Base-by-base conservation (phyloP, 148 eudicot species). In the Euryodendron excelsum region DNA sequence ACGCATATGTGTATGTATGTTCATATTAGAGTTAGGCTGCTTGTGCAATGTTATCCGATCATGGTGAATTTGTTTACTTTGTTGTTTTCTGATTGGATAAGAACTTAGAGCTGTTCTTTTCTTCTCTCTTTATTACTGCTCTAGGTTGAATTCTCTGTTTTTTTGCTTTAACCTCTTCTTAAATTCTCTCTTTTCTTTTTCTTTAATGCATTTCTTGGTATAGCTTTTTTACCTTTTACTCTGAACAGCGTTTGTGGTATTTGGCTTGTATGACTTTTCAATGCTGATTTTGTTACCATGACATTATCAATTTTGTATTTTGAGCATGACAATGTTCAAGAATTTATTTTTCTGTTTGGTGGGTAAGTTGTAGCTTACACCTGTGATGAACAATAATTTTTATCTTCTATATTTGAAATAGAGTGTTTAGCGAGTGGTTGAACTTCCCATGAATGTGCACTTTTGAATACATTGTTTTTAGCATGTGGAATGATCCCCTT, bases 381-480 rank as follows among this genome's bases (percentile, higher is more conserved):
- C 36, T 47, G 4, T 53, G 44, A 72, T 53, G 58, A 31, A 20
- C 3, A 33, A 31, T 52, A 31, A 9, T 30, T 52, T 72, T 30
- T 72, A 0, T 27, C 61, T 13, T 71, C 58, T 47, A 2, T n/a
- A 39, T 39, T 39, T 4, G 14, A 0, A 41, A 67, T 10, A 45
- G 12, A 67, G 71, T 39, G n/a, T 69, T 69, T 69, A 69, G 50
- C 48, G 28, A 23, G 52, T 47, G 52, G 52, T 47, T 47, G 52
- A 47, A 47, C 9, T 47, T 47, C 52, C 52, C 60, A 55, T 69
- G 56, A 67, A 67, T 67, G 8, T 39, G 71, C 21, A 67, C 48
- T 67, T 67, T 69, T 18, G 23, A 55, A 55, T 20, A n/a, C 23
- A 47, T n/a, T n/a, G n/a, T n/a, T n/a, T 70, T 70, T 71, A 30